These are phyloP conservation scores for Aspergillus ruber DNA, from an alignment of 2,329 filamentous ascomycete genomes.

Conservation along the genomic window DNA sequence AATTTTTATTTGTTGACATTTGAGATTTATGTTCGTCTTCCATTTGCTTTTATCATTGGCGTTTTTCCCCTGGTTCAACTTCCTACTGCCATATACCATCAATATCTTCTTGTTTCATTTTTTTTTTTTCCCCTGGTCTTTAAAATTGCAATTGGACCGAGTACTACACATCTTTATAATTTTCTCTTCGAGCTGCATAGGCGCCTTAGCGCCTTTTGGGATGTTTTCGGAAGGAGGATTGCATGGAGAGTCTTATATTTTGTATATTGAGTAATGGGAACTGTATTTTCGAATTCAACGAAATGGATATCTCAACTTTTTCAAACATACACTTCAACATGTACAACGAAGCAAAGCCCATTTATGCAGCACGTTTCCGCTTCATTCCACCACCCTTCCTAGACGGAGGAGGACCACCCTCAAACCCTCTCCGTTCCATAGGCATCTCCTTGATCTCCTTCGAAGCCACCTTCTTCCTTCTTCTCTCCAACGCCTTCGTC, in stretches of 20 bases:
- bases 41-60: conserved; percentile 2
- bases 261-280: too few species aligned
- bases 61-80: conserved; percentile 4
- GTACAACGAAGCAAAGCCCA: not conserved
- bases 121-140: too few species aligned
- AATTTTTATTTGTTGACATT: not conserved
- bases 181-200: not conserved
- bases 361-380: conserved; percentile 21
- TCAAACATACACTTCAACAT: conserved; percentile 1
- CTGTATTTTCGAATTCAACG: not conserved
- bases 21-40: not conserved
- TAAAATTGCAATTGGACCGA: conserved; percentile 1
- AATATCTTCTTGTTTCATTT: conserved; percentile 3
- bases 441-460: conserved; percentile 79
- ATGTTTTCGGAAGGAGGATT: not conserved
- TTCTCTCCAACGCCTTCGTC: conserved; percentile 75
- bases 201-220: not conserved
- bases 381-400: conserved; percentile 19
- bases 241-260: not conserved
- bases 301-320: not conserved
- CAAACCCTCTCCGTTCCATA: conserved; percentile 42
- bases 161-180: conserved; percentile 8
- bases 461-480: conserved; percentile 78
- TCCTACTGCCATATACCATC: conserved; percentile 1
- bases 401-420: conserved; percentile 13